Conservation (phyloP, 202 grass and related monocot genomes). For the Cymbopogon flexuosus region DNA sequence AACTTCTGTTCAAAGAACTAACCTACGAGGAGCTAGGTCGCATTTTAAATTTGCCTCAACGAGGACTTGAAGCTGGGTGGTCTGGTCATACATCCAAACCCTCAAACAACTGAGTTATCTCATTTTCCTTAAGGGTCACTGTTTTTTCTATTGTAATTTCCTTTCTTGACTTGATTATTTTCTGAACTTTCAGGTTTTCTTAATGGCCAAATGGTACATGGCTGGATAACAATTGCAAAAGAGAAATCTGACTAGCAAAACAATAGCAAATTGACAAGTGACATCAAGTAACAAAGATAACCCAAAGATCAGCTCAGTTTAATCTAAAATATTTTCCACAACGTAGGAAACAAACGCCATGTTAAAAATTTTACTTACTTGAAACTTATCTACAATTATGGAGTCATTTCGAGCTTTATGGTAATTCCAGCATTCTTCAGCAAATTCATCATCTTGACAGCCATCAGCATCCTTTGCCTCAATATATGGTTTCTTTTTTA, state of each 20-base stretch:
- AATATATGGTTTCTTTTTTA: conserved; percentile 97
- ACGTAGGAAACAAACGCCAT: neutral
- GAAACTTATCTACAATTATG: conserved; percentile 92
- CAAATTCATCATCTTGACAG: conserved; percentile 74
- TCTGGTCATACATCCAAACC: neutral
- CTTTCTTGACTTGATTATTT: neutral
- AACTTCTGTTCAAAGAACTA: neutral
- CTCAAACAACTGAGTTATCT: neutral
- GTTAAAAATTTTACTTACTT: conserved; percentile 38
- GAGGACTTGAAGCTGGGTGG: neutral
- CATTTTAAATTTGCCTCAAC: neutral
- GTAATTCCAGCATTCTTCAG: conserved; percentile 87
- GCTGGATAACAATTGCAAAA: neutral
- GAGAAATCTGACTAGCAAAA: neutral
- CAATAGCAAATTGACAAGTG: neutral
- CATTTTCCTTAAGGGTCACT: neutral
- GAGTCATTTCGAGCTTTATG: conserved; percentile 98
- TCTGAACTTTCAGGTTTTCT: neutral
- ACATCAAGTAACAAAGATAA: neutral
- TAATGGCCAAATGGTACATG: neutral
- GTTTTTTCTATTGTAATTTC: neutral
- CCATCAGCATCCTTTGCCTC: conserved; percentile 90
- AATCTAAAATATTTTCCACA: neutral
- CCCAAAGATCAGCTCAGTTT: neutral
- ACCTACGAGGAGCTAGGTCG: neutral